phyloP scores from a whole-genome alignment of 2,329 filamentous ascomycete genomes.

The Trichoderma afroharzianum region DNA sequence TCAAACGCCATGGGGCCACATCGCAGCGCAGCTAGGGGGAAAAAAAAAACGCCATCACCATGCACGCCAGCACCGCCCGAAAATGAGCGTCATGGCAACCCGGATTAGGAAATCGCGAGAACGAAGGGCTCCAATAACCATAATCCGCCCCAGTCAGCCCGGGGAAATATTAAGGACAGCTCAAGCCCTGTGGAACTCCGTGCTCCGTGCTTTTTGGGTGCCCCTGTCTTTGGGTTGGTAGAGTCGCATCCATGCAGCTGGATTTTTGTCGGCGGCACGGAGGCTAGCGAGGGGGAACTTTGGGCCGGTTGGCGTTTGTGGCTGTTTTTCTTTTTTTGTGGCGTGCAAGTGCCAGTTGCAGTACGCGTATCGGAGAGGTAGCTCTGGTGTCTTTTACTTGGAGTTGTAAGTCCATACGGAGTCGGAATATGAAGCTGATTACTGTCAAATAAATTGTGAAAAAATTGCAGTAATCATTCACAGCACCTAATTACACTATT shows the following conservation, averaged over 20 bases:
- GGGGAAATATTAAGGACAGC: not conserved
- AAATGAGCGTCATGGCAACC: not conserved
- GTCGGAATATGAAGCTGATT: not conserved
- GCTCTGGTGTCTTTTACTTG: not conserved
- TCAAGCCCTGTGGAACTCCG: not conserved
- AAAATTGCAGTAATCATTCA: not conserved
- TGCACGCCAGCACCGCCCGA: not conserved
- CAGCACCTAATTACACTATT: too few relatives aligned
- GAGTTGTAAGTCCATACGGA: not conserved
- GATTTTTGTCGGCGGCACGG: not conserved
- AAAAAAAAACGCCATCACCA: not conserved
- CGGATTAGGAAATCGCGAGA: slow-evolving; percentile 1
- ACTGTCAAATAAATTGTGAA: not conserved
- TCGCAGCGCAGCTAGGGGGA: not conserved
- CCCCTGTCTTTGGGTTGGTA: not conserved
- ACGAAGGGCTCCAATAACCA: not conserved
- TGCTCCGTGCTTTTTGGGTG: not conserved
- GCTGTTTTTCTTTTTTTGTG: not conserved
- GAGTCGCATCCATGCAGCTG: not conserved
- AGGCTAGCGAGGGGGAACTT: not conserved
- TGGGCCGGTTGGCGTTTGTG: slow-evolving; percentile 2
- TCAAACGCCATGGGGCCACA: not conserved
- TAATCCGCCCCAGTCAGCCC: not conserved
- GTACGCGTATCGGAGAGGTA: not conserved
- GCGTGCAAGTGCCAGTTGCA: not conserved